phyloP scores from a whole-genome alignment of 2,329 filamentous ascomycete species.

The Aspergillus oerlinghausenensis region DNA sequence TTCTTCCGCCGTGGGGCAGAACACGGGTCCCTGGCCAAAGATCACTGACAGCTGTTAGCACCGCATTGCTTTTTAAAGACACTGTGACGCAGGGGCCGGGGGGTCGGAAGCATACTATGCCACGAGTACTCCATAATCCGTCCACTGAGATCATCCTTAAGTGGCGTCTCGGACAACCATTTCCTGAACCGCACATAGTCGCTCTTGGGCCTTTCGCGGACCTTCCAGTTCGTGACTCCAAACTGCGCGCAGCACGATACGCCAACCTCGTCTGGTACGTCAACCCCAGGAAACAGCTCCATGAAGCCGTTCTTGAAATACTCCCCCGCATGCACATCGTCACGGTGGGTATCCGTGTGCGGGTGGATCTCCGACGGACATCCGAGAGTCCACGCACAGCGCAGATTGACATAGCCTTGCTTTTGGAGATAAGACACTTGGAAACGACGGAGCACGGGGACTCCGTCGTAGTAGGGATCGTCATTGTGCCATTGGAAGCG shows the following conservation, averaged over 20 bases:
- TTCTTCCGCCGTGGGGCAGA: conserved; percentile 57
- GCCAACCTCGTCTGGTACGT: conserved; percentile 43
- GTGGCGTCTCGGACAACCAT: conserved; percentile 46
- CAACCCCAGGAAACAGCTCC: conserved; percentile 42
- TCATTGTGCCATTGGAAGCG: conserved; percentile 48
- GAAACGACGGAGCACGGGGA: conserved; percentile 46
- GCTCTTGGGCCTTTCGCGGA: conserved; percentile 41
- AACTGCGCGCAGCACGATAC: conserved; percentile 55
- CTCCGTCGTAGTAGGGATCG: conserved; percentile 49
- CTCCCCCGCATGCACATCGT: conserved; percentile 46
- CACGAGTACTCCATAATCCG: conserved; percentile 56
- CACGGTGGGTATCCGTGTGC: conserved; percentile 37
- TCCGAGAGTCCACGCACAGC: conserved; percentile 50
- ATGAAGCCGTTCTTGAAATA: conserved; percentile 48
- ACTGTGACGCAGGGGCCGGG: neutral
- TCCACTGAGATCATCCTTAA: conserved; percentile 48
- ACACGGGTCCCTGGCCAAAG: conserved; percentile 53
- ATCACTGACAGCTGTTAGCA: conserved; percentile 44
- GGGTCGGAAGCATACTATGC: conserved; percentile 45
- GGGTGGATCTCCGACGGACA: conserved; percentile 51
- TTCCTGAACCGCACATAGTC: conserved; percentile 48
- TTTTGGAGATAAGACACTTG: conserved; percentile 46
- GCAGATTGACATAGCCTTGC: conserved; percentile 52
- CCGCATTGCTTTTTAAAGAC: neutral
- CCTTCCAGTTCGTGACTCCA: conserved; percentile 46